Evolutionary conservation across 257 asterid genomes (phyloP).

Genomic region (Vinca minor): DNA sequence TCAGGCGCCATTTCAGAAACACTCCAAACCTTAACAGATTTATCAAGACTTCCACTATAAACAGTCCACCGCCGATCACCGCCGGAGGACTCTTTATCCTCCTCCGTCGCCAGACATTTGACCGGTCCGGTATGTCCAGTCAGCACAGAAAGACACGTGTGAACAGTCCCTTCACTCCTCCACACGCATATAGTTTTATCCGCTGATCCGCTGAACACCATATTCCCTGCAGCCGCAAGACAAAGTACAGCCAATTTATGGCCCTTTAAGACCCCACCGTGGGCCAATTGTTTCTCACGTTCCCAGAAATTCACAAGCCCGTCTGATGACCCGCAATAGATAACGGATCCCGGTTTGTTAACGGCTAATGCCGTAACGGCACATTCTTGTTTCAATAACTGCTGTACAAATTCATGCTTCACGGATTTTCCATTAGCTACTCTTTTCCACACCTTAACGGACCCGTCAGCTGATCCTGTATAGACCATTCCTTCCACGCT

Average conservation of each 20-base stretch:
- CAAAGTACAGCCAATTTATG: slow-evolving; percentile 78
- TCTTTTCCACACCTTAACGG: slow-evolving; percentile 64
- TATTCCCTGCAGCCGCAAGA: slow-evolving; percentile 44
- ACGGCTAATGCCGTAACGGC: slow-evolving; percentile 71
- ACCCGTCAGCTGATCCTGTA: slow-evolving; percentile 80
- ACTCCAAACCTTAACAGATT: slow-evolving; percentile 77
- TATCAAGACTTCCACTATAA: slow-evolving; percentile 76
- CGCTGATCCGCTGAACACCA: slow-evolving; percentile 69
- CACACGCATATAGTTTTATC: slow-evolving; percentile 72
- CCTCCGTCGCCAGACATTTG: slow-evolving; percentile 59
- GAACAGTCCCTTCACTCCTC: slow-evolving; percentile 53
- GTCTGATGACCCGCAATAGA: slow-evolving; percentile 62
- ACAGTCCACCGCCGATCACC: slow-evolving; percentile 51
- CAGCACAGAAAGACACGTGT: slow-evolving; percentile 55
- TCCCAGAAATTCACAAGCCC: slow-evolving; percentile 80
- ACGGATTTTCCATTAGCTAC: slow-evolving; percentile 39
- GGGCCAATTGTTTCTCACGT: slow-evolving; percentile 35
- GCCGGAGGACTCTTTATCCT: slow-evolving; percentile 32
- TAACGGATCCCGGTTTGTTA: slow-evolving; percentile 31
- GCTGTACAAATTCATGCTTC: slow-evolving; percentile 35
- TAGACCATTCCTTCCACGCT: slow-evolving; percentile 50
- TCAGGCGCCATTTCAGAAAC: slow-evolving; percentile 61
- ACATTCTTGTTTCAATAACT: slow-evolving; percentile 50
- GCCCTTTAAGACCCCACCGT: slow-evolving; percentile 67
- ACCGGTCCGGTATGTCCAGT: slow-evolving; percentile 82